Evolutionary conservation across 2,329 filamentous ascomycete genomes (phyloP), one percentile per base, ranked within the genome.

Genomic region (Microsporum canis): DNA sequence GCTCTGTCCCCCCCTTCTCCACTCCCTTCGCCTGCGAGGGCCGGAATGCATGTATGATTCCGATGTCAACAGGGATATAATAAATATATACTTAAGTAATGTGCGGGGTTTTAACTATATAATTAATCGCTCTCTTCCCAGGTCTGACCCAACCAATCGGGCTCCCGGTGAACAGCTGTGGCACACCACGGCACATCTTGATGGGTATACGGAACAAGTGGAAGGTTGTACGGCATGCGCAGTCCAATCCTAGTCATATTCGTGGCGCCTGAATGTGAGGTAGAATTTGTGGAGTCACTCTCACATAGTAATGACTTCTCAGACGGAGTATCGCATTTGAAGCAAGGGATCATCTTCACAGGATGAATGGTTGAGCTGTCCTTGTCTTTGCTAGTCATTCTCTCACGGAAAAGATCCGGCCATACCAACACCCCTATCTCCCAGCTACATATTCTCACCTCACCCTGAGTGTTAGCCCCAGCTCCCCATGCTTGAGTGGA

Each of bases 401-500:
- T 59, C 38, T 73, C 68, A 10, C 63, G 64, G 55, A 78, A 80
- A 31, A 84, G 67, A 23, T 70, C 83, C 0, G 91, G 90, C 88
- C 90, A 95, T 0, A 95, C 80, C 55, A 95, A 70, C 1, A 96
- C 88, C 0, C 91, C 91, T 36, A 89, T 82, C 71, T 96, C 91
- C 77, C 87, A 96, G 34, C 88, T 94, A 62, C 87, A 85, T 33
- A 95, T 83, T 39, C 86, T 81, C 34, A 90, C 76, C 67, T 88
- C 82, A 0, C 82, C 83, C 0, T 78, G 76, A 2, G 77, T 71
- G 63, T 81, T 83, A 0, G 87, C 84, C 0, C 91, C 91, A 47
- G 87, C 84, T 1, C 91, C 91, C 91, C 91, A 96, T 0, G 91
- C 91, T 73, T 95, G 90, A 63, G 86, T 92, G 1, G 88, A 94